Base-by-base conservation (phyloP, 2,329 filamentous ascomycete genomes). In the Penicillium sp. region DNA sequence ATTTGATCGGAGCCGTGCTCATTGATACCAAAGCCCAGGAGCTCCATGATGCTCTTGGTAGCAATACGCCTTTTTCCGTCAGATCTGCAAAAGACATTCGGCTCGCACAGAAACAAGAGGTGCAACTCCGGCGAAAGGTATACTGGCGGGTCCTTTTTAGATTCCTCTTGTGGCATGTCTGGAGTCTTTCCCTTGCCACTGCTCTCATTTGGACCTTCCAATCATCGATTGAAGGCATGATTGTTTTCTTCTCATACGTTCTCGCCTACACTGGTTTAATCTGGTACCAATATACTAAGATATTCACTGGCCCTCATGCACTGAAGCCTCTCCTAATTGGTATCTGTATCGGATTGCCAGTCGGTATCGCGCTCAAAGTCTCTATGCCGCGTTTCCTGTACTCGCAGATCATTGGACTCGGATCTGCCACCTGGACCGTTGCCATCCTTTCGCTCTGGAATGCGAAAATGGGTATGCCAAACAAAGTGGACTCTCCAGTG, bases 11-110 rank as follows among this genome's bases (percentile, higher is more conserved):
- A 27, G 82, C 82, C 13, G 81, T 84, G 2, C 72, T 82, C 23
- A 79, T 85, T 27, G 82, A 85, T 61, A 78, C 79, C 60, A 82
- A 83, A 57, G 80, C 81, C 21, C 78, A 81, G 52, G 77, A 81
- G 58, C 72, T 84, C 1, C 77, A 81, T 58, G 75, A 74, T 13
- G 64, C 76, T 2, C 76, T 79, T 4, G 76, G 79, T 50, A 72
- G 76, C 27, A 70, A 77, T 58, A 68, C 72, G 2, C 73, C 76
- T 11, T 63, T 73, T 6, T 74, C 75, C 2, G 76, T 81, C 39
- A 72, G 69, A 25, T 74, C 73, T 16, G 67, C 74, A 2, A 70
- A 76, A 39, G 72, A 77, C 11, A 79, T 82, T 45, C 73, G 76
- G 7, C 66, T 74, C 19, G 74, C 77, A 4, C 77, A 79, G 48